Conservation (phyloP, 2,329 filamentous ascomycete species). For the Epichloe gansuensis region DNA sequence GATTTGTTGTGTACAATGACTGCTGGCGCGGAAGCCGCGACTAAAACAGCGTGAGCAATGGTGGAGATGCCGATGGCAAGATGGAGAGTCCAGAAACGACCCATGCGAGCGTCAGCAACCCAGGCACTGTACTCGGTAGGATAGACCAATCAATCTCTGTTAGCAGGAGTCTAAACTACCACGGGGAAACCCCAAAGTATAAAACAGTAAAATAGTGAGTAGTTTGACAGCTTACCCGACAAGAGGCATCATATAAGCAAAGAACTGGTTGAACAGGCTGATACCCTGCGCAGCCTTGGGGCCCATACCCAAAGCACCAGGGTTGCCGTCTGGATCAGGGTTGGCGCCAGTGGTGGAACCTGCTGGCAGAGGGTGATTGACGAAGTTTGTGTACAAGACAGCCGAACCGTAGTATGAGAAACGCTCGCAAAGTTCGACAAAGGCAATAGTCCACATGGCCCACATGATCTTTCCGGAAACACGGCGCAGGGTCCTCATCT, state of each 20-base stretch:
- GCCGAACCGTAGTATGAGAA: conserved; percentile 67
- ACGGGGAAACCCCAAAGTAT: too few species aligned
- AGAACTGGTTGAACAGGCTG: conserved; percentile 45
- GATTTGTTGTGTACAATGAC: conserved; percentile 46
- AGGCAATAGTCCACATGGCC: conserved; percentile 55
- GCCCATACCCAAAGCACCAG: conserved; percentile 46
- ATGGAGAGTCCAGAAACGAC: conserved; percentile 62
- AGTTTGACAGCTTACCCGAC: conserved; percentile 27
- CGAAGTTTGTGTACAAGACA: conserved; percentile 55
- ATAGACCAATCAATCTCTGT: background rate
- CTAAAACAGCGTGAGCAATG: conserved; percentile 52
- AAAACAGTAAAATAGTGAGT: too few species aligned
- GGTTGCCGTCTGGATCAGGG: conserved; percentile 18
- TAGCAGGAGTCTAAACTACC: background rate
- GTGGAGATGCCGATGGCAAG: conserved; percentile 53
- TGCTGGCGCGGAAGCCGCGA: conserved; percentile 48
- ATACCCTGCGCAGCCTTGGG: conserved; percentile 39
- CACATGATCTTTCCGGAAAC: conserved; percentile 52
- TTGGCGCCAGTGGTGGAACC: conserved; percentile 42
- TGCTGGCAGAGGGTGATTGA: conserved; percentile 40
- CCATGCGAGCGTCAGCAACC: conserved; percentile 57
- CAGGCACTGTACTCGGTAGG: conserved; percentile 23
- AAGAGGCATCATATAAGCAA: conserved; percentile 47
- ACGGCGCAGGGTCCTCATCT: conserved; percentile 46
- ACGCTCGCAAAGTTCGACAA: conserved; percentile 63